Evolutionary conservation across 768 basidiomycete species (phyloP).

Genomic region (Russula sp.): DNA sequence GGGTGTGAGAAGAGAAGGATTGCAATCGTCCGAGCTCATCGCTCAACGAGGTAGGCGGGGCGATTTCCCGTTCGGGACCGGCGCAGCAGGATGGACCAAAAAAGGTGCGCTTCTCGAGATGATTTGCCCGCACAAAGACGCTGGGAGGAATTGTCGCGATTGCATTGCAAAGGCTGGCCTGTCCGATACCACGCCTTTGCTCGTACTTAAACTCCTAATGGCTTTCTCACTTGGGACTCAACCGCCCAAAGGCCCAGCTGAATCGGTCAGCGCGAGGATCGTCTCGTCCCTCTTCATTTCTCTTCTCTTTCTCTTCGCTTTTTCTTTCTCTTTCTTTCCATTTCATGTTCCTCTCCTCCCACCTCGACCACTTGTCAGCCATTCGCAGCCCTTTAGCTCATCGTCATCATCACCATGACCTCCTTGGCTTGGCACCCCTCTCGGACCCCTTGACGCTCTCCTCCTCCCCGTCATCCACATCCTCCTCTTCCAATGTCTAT

Average conservation of each 20-base stretch:
- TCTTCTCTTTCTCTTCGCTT: not conserved
- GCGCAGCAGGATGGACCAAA: not conserved
- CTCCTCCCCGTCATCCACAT: not conserved
- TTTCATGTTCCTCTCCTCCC: slow-evolving; percentile 14
- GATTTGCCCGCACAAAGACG: not conserved
- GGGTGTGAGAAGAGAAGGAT: not conserved
- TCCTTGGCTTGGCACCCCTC: not conserved
- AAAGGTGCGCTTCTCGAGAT: not conserved
- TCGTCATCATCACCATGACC: not conserved
- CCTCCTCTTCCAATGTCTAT: slow-evolving; percentile 4
- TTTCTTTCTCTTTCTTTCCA: not conserved
- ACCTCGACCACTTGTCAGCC: slow-evolving; percentile 1
- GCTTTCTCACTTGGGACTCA: slow-evolving; percentile 14
- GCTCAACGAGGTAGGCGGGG: not conserved
- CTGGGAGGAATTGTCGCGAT: no score
- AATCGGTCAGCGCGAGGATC: slow-evolving; percentile 15
- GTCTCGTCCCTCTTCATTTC: not conserved
- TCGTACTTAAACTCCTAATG: slow-evolving; percentile 22
- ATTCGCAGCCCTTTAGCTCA: not conserved
- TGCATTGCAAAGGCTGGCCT: not conserved
- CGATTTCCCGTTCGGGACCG: no score
- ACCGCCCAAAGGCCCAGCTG: slow-evolving; percentile 8
- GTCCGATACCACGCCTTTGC: slow-evolving; percentile 10
- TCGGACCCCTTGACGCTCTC: not conserved
- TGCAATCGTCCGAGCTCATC: slow-evolving; percentile 11